phyloP scores from a whole-genome alignment of 768 basidiomycete species.

The Podaxis mareebaensis region DNA sequence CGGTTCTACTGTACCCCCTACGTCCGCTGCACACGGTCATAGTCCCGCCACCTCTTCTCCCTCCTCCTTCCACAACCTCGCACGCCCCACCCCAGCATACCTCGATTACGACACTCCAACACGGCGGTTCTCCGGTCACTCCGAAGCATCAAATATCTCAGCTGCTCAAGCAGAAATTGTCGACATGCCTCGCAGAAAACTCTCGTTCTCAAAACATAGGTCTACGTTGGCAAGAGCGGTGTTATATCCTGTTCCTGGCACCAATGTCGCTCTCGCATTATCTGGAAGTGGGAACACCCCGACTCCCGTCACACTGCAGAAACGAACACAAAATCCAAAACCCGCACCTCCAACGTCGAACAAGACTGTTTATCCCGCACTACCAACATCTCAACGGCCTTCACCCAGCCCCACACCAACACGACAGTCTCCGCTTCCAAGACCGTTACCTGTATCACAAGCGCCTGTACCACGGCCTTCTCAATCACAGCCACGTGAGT shows the following conservation, averaged over 20 bases:
- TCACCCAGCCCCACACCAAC: not conserved
- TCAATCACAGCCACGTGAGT: not conserved
- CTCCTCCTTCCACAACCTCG: not conserved
- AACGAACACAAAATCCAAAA: not conserved
- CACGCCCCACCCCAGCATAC: not conserved
- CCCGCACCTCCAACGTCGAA: not conserved
- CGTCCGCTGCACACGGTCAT: constrained; percentile 3
- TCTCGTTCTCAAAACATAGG: constrained; percentile 4
- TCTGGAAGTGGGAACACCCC: not conserved
- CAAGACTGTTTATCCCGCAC: not conserved
- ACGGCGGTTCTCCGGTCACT: not conserved
- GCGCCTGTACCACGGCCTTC: not conserved
- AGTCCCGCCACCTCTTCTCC: not conserved
- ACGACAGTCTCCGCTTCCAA: not conserved
- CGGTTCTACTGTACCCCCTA: constrained; percentile 5
- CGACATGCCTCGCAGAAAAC: constrained; percentile 6
- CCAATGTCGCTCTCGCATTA: constrained; percentile 5
- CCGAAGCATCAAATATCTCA: constrained; percentile 1
- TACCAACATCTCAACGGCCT: constrained; percentile 1
- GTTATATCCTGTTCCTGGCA: constrained; percentile 5
- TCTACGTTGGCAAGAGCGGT: constrained; percentile 9
- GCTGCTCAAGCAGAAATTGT: constrained; percentile 15
- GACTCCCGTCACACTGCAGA: not conserved
- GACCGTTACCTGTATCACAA: not conserved
- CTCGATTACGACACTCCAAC: not conserved